phyloP scores from a whole-genome alignment of 1,284 basidiomycete species.

The Puccinia polysora region DNA sequence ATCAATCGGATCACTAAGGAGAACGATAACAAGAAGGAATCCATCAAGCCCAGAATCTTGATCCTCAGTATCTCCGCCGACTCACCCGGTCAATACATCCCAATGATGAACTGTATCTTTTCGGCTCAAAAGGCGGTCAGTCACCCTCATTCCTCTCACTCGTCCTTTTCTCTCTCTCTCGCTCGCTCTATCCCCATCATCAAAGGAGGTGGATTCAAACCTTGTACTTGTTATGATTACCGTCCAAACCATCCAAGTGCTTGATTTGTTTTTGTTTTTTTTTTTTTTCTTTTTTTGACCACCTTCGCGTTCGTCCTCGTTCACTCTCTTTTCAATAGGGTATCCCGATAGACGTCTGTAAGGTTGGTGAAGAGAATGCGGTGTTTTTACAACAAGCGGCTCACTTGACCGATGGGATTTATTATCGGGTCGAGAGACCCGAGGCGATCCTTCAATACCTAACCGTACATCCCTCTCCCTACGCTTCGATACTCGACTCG shows the following conservation, averaged over 20 bases:
- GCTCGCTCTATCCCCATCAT: no score
- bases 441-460: constrained; percentile 82
- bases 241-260: background rate
- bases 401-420: constrained; percentile 88
- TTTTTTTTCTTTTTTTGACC: constrained; percentile 20
- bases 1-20: constrained; percentile 68
- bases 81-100: constrained; percentile 80
- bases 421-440: constrained; percentile 73
- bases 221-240: background rate
- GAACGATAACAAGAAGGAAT: constrained; percentile 56
- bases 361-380: constrained; percentile 80
- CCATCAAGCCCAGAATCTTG: constrained; percentile 76
- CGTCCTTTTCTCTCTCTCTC: background rate
- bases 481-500: background rate
- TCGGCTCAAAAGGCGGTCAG: constrained; percentile 90
- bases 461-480: constrained; percentile 59
- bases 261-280: no score
- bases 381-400: constrained; percentile 97
- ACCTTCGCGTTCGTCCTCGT: background rate
- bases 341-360: constrained; percentile 92
- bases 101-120: constrained; percentile 99
- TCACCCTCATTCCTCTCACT: background rate
- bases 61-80: constrained; percentile 88
- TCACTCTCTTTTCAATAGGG: constrained; percentile 59
- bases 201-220: no score